A percentile compares a stretch with the other conserved stretches of the same genome.
Evolutionary conservation across 2,329 filamentous ascomycete species (phyloP).

Genomic region (Fusarium sp.): DNA sequence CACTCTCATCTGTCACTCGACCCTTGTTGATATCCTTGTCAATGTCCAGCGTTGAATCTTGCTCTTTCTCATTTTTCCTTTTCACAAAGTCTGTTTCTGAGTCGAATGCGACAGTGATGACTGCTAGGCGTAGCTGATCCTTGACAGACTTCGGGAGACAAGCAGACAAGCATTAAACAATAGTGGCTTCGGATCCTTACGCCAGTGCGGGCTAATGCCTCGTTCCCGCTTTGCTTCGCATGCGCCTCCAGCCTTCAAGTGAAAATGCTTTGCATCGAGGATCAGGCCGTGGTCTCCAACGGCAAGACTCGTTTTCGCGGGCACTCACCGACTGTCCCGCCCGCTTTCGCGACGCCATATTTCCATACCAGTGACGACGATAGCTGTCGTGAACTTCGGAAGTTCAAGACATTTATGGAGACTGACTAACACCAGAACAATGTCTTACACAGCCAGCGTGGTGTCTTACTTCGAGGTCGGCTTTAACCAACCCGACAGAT

Average conservation of each 20-base stretch:
- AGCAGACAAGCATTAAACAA: slow-evolving; percentile 38
- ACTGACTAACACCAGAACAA: slow-evolving; percentile 21
- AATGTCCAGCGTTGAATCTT: slow-evolving; percentile 21
- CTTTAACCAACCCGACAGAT: slow-evolving; percentile 5
- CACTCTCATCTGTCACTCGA: slow-evolving; percentile 16
- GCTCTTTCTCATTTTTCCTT: slow-evolving; percentile 10
- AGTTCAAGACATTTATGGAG: slow-evolving; percentile 28
- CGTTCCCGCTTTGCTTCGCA: slow-evolving; percentile 45
- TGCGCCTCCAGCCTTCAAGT: slow-evolving; percentile 42
- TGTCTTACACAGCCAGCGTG: slow-evolving; percentile 39
- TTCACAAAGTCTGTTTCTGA: slow-evolving; percentile 1
- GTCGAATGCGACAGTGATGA: slow-evolving; percentile 28
- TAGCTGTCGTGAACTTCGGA: slow-evolving; percentile 24
- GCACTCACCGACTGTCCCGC: slow-evolving; percentile 47
- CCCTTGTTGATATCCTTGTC: slow-evolving; percentile 21
- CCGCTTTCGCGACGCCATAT: slow-evolving; percentile 24
- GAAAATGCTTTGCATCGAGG: slow-evolving; percentile 42
- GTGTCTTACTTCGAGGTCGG: slow-evolving; percentile 31
- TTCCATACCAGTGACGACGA: slow-evolving; percentile 28
- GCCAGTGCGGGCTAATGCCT: slow-evolving; percentile 45
- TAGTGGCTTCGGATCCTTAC: slow-evolving; percentile 32
- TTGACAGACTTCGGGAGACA: slow-evolving; percentile 22
- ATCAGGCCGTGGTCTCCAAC: slow-evolving; percentile 35
- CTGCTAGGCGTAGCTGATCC: slow-evolving; percentile 15
- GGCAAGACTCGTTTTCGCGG: slow-evolving; percentile 32